These are phyloP conservation scores for Ogataea pignaliae DNA, from an alignment of 805 yeast species.

Conservation along the genomic window DNA sequence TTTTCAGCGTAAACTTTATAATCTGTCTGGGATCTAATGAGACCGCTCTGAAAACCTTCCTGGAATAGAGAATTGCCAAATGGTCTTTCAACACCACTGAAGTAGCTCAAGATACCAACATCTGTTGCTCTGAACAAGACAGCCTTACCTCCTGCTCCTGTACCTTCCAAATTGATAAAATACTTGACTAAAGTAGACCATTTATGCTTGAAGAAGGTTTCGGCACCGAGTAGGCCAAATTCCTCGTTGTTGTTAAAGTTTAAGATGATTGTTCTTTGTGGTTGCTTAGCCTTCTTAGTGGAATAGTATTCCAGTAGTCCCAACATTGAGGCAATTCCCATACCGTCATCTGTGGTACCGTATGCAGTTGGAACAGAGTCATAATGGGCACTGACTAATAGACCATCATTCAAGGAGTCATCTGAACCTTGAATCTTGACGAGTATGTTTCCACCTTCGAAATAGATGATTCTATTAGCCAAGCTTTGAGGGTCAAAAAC, in stretches of 20 bases:
- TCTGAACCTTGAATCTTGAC: slow-evolving; percentile 69
- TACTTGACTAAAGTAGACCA: slow-evolving; percentile 60
- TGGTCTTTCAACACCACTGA: slow-evolving; percentile 55
- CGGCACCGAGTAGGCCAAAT: slow-evolving; percentile 81
- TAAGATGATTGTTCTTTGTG: slow-evolving; percentile 68
- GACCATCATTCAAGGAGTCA: slow-evolving; percentile 49
- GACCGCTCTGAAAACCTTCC: slow-evolving; percentile 73
- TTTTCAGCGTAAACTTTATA: slow-evolving; percentile 62
- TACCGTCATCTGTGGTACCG: slow-evolving; percentile 92
- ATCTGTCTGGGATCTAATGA: slow-evolving; percentile 80
- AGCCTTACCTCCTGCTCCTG: slow-evolving; percentile 88
- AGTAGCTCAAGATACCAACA: slow-evolving; percentile 58
- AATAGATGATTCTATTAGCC: slow-evolving; percentile 55
- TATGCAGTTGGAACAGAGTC: slow-evolving; percentile 84
- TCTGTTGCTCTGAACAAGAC: slow-evolving; percentile 82
- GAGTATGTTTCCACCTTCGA: slow-evolving; percentile 76
- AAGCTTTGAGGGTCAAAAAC: slow-evolving; percentile 41
- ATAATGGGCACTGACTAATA: slow-evolving; percentile 78
- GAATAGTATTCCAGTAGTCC: slow-evolving; percentile 57
- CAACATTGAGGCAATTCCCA: slow-evolving; percentile 77
- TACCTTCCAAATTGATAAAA: slow-evolving; percentile 84
- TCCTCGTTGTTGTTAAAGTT: slow-evolving; percentile 91
- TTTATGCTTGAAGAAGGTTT: slow-evolving; percentile 64
- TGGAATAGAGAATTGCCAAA: slow-evolving; percentile 79
- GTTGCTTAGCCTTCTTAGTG: slow-evolving; percentile 36